phyloP scores from a whole-genome alignment of 2,329 filamentous ascomycete species.

The Tolypocladium nubicola region DNA sequence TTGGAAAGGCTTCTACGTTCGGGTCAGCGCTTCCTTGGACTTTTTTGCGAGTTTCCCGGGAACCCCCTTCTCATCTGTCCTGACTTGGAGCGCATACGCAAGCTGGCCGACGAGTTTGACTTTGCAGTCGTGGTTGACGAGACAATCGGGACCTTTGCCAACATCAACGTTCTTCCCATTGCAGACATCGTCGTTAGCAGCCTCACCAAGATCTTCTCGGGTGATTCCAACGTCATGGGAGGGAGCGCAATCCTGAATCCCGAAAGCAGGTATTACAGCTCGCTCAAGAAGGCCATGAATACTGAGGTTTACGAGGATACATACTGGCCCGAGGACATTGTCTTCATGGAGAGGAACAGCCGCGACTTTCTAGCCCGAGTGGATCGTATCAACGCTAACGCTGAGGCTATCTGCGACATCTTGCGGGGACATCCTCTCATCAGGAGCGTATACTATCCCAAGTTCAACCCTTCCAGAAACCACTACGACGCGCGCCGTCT shows the following conservation, averaged over 20 bases:
- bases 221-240: slow-evolving; percentile 97
- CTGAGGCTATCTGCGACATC: slow-evolving; percentile 70
- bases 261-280: slow-evolving; percentile 56
- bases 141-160: slow-evolving; percentile 92
- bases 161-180: slow-evolving; percentile 82
- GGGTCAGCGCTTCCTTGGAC: slow-evolving; percentile 68
- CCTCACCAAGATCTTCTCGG: slow-evolving; percentile 93
- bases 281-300: slow-evolving; percentile 56
- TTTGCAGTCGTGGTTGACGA: slow-evolving; percentile 92
- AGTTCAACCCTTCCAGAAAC: slow-evolving; percentile 55
- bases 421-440: slow-evolving; percentile 52
- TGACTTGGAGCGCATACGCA: slow-evolving; percentile 70
- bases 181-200: slow-evolving; percentile 91
- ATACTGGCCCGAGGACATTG: slow-evolving; percentile 86
- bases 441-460: slow-evolving; percentile 79
- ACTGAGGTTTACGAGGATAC: slow-evolving; percentile 66
- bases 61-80: slow-evolving; percentile 84
- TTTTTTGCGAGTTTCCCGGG: slow-evolving; percentile 93
- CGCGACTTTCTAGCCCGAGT: slow-evolving; percentile 80
- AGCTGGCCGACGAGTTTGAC: slow-evolving; percentile 69
- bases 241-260: slow-evolving; percentile 60
- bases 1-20: slow-evolving; percentile 59
- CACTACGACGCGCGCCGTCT: slow-evolving; percentile 74
- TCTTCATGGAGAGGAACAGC: slow-evolving; percentile 94
- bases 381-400: slow-evolving; percentile 73